A percentile compares a stretch with the other conserved stretches of the same genome.
Evolutionary conservation across 768 basidiomycete genomes (phyloP).

Genomic region (Glaciozyma martinii): DNA sequence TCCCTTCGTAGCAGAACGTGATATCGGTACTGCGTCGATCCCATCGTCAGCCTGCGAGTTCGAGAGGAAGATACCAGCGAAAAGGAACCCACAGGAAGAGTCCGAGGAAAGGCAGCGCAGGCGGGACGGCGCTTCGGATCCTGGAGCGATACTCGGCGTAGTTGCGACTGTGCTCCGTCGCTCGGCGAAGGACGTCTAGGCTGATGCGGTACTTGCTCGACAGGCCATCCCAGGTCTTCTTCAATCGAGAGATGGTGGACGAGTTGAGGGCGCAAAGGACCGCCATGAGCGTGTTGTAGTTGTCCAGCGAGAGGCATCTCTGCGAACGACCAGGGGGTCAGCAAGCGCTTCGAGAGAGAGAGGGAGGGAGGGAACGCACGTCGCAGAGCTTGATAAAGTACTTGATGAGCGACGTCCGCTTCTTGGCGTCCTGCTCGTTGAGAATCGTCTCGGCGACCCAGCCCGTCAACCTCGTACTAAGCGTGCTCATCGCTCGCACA

Average conservation of each 20-base stretch:
- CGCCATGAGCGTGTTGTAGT: slow-evolving; percentile 86
- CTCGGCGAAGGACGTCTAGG: slow-evolving; percentile 66
- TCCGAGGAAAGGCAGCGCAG: slow-evolving; percentile 91
- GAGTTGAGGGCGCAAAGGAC: slow-evolving; percentile 91
- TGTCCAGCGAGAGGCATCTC: slow-evolving; percentile 74
- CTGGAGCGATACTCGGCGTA: slow-evolving; percentile 82
- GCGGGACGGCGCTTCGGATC: slow-evolving; percentile 78
- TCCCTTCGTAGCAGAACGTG: slow-evolving; percentile 82
- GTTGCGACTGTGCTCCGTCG: slow-evolving; percentile 85
- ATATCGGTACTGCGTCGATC: slow-evolving; percentile 42
- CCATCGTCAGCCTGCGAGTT: slow-evolving; percentile 49
- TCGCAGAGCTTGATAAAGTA: slow-evolving; percentile 91
- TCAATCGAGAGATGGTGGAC: slow-evolving; percentile 81
- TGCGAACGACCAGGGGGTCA: slow-evolving; percentile 39
- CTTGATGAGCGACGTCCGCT: slow-evolving; percentile 65
- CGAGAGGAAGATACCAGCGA: slow-evolving; percentile 58
- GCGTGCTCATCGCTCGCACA: slow-evolving; percentile 70
- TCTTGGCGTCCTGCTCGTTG: slow-evolving; percentile 79
- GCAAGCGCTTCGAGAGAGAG: slow-evolving; percentile 2
- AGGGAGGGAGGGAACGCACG: slow-evolving; percentile 46
- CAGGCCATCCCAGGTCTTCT: slow-evolving; percentile 86
- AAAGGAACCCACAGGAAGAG: slow-evolving; percentile 35
- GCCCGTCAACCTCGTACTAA: slow-evolving; percentile 88
- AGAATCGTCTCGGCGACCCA: slow-evolving; percentile 94
- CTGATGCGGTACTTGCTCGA: slow-evolving; percentile 73